Percentiles rank a stretch among this genome's conserved stretches.
Conservation (phyloP, 2,329 filamentous ascomycete species). For the Alternaria arbusti region DNA sequence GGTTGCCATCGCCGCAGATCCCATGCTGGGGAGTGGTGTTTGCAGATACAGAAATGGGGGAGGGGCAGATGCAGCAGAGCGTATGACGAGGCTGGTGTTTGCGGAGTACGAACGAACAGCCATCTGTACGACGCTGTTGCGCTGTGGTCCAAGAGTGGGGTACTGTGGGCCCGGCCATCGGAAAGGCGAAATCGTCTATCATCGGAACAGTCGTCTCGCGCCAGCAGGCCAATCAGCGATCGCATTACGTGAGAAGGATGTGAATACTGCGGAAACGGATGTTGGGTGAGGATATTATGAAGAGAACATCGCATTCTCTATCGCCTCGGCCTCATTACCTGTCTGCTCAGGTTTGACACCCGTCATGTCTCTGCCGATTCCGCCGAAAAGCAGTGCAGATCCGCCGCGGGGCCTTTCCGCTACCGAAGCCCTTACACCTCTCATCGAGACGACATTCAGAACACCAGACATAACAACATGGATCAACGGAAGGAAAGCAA, state of each 20-base stretch:
- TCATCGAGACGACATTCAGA: conserved; percentile 82
- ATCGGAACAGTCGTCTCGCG: conserved; percentile 1
- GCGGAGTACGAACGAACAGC: background rate
- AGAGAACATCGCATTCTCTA: background rate
- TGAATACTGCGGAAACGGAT: conserved; percentile 13
- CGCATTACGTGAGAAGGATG: conserved; percentile 26
- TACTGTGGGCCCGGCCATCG: conserved; percentile 5
- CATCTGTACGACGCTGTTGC: background rate
- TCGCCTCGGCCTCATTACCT: background rate
- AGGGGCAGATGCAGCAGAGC: conserved; percentile 12
- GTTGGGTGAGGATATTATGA: conserved; percentile 5
- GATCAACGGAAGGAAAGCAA: conserved; percentile 86
- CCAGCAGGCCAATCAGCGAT: conserved; percentile 26
- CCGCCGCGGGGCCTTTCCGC: conserved; percentile 35
- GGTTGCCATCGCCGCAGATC: conserved; percentile 16
- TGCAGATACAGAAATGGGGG: conserved; percentile 37
- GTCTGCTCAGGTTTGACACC: background rate
- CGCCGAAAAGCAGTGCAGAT: conserved; percentile 37
- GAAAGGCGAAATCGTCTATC: conserved; percentile 3
- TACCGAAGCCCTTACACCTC: conserved; percentile 59
- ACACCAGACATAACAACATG: conserved; percentile 77
- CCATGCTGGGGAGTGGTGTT: conserved; percentile 31
- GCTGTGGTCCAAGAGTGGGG: conserved; percentile 28
- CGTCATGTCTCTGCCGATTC: conserved; percentile 39
- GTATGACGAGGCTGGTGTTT: conserved; percentile 3